These are phyloP conservation scores for Coniella vitis DNA, from an alignment of 2,329 filamentous ascomycete species.

Conservation along the genomic window DNA sequence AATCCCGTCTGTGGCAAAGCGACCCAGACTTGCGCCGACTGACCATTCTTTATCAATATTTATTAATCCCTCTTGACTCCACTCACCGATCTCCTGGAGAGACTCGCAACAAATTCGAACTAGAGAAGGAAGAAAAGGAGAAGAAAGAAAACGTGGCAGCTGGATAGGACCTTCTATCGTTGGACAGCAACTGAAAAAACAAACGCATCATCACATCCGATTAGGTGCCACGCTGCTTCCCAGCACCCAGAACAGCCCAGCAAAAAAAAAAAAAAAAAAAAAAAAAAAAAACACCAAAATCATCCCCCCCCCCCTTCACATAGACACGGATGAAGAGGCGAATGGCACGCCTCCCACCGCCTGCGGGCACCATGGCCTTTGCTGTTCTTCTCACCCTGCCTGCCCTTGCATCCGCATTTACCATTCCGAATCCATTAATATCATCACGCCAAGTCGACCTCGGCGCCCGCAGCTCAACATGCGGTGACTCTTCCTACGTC, in stretches of 20 bases:
- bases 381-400: slow-evolving; percentile 11
- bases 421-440: slow-evolving; percentile 1
- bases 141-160: neutral
- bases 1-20: neutral
- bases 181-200: neutral
- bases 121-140: neutral
- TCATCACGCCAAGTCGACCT: neutral
- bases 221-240: slow-evolving; percentile 7
- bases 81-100: slow-evolving; percentile 3
- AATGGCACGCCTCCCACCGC: neutral
- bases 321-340: slow-evolving; percentile 8
- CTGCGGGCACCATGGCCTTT: slow-evolving; percentile 8
- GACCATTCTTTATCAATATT: neutral
- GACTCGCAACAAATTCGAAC: neutral
- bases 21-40: neutral
- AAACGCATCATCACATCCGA: slow-evolving; percentile 6
- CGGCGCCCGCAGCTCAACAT: slow-evolving; percentile 11
- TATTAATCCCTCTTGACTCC: neutral
- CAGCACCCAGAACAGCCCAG: slow-evolving; percentile 1
- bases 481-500: slow-evolving; percentile 27
- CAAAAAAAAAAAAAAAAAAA: slow-evolving; percentile 4
- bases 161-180: slow-evolving; percentile 1
- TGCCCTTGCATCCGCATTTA: slow-evolving; percentile 10
- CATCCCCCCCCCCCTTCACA: neutral
- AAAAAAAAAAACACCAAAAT: slow-evolving; percentile 1